Evolutionary conservation across 108 stramenopile genomes (phyloP).

Genomic region (Pseudonitzschia multiseries): DNA sequence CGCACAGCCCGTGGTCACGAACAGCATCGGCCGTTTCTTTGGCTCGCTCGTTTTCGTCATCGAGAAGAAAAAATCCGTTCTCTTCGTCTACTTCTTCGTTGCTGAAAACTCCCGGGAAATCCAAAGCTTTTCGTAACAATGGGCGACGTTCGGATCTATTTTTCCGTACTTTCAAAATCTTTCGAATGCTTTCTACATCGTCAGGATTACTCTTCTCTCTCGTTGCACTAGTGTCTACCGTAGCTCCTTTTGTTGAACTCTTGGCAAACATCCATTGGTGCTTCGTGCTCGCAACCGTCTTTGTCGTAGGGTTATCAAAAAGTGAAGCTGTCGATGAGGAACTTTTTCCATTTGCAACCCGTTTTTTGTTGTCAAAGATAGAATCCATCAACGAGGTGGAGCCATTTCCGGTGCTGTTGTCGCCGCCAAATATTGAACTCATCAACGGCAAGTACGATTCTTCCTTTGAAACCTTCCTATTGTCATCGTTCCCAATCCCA

Average conservation of each 20-base stretch:
- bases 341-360: neutral
- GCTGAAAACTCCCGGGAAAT: constrained; percentile 6
- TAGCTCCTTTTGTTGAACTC: too few relatives aligned
- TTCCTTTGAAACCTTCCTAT: neutral
- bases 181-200: neutral
- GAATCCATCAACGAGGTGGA: constrained; percentile 1
- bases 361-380: neutral
- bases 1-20: constrained; percentile 4
- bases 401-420: neutral
- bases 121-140: neutral
- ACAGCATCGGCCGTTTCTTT: constrained; percentile 8
- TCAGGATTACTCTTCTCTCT: neutral
- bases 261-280: too few relatives aligned
- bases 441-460: neutral
- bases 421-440: neutral
- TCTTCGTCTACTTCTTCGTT: neutral
- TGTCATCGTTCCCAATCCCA: neutral
- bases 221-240: neutral
- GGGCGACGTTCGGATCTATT: neutral
- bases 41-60: neutral
- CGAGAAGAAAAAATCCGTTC: neutral
- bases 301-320: neutral
- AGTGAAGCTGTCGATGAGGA: neutral
- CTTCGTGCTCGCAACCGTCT: neutral
- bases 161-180: neutral